phyloP scores from a whole-genome alignment of 2,329 filamentous ascomycete genomes.

The Sarocladium oryzae region DNA sequence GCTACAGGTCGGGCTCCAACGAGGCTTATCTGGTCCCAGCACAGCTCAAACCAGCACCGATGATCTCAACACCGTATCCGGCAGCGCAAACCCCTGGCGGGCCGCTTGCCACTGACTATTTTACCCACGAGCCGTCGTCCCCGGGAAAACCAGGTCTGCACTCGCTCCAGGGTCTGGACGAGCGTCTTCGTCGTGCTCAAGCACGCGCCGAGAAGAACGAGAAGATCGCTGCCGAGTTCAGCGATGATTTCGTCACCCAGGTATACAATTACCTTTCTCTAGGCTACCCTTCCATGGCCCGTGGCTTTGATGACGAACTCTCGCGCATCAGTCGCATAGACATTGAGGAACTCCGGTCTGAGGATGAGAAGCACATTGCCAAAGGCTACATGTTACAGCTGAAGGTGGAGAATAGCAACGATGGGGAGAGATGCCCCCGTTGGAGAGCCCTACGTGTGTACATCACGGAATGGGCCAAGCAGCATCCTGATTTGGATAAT shows the following conservation, averaged over 20 bases:
- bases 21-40: conserved; percentile 32
- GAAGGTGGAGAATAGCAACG: conserved; percentile 36
- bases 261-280: conserved; percentile 96
- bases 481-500: conserved; percentile 68
- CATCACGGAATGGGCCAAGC: conserved; percentile 81
- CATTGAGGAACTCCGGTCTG: conserved; percentile 60
- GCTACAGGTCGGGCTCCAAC: conserved; percentile 37
- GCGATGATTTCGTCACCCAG: conserved; percentile 82
- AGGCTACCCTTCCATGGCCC: conserved; percentile 81
- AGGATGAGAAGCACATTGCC: conserved; percentile 57
- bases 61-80: conserved; percentile 45
- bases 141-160: conserved; percentile 28
- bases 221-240: conserved; percentile 60
- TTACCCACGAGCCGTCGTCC: conserved; percentile 35
- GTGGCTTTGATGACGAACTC: conserved; percentile 77
- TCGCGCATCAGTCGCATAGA: conserved; percentile 70
- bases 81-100: conserved; percentile 33
- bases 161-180: conserved; percentile 45
- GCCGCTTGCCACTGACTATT: conserved; percentile 36
- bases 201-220: conserved; percentile 43
- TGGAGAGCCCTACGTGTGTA: conserved; percentile 83
- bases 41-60: conserved; percentile 37
- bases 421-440: conserved; percentile 53
- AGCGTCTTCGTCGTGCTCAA: conserved; percentile 39
- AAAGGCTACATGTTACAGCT: conserved; percentile 67